Evolutionary conservation across 139 green algal genomes (phyloP).

Genomic region (Micromonas commoda): DNA sequence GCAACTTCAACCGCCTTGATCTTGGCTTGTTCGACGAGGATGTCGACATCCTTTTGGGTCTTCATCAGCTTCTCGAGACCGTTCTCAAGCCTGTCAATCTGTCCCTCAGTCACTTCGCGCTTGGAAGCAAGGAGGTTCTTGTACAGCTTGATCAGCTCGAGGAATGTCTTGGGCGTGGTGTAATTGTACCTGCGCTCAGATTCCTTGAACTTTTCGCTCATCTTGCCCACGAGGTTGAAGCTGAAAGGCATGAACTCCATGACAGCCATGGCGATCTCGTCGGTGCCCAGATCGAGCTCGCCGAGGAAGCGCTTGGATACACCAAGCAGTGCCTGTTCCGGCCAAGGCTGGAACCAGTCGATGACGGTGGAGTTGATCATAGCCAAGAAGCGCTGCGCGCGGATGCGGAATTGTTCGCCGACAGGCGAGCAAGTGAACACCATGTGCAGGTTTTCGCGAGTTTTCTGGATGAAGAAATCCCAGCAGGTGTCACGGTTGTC

Average conservation of each 20-base stretch:
- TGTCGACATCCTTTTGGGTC: constrained; percentile 72
- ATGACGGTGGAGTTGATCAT: constrained; percentile 81
- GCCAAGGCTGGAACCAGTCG: constrained; percentile 84
- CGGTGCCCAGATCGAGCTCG: constrained; percentile 50
- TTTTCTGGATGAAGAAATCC: constrained; percentile 68
- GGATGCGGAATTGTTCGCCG: constrained; percentile 76
- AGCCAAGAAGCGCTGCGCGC: constrained; percentile 76
- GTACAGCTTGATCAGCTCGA: constrained; percentile 88
- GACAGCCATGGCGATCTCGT: constrained; percentile 56
- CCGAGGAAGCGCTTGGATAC: constrained; percentile 79
- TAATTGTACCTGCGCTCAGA: constrained; percentile 71
- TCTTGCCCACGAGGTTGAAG: constrained; percentile 65
- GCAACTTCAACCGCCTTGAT: constrained; percentile 77
- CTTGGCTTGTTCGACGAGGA: constrained; percentile 77
- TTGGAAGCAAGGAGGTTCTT: constrained; percentile 57
- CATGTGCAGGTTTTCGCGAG: constrained; percentile 73
- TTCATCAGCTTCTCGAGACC: constrained; percentile 77
- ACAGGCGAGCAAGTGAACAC: constrained; percentile 77
- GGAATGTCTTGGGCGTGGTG: constrained; percentile 84
- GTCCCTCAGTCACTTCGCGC: constrained; percentile 34
- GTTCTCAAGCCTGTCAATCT: constrained; percentile 65
- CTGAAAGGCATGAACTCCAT: constrained; percentile 81
- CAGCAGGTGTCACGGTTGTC: constrained; percentile 81
- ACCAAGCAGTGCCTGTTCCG: constrained; percentile 65
- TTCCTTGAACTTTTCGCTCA: constrained; percentile 55